Evolutionary conservation across 1,139 yeast genomes (phyloP), one percentile per base, ranked within the genome.

Genomic region (Diutina rugosa): DNA sequence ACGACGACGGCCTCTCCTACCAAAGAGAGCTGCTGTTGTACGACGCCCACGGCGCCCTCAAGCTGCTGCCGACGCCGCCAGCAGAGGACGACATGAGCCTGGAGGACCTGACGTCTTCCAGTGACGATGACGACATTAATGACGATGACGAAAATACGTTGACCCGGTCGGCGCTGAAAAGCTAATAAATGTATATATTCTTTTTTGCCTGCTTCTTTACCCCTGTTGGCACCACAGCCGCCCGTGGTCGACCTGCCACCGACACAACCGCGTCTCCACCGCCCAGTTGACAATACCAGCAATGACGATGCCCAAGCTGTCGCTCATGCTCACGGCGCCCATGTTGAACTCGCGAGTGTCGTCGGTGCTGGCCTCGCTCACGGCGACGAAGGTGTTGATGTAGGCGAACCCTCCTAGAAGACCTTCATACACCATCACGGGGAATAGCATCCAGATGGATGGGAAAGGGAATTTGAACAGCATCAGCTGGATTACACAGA

Each of bases 301-400:
- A 1, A 87, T 53, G 4, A 90, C 87, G 38, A 91, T 82, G 0
- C 98, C 98, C 28, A 87, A 82, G 14, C 96, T 86, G 67, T 93
- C 98, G 60, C 97, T 89, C 59, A 91, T 82, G 0, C 96, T 90
- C 0, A 90, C 96, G n/a, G 95, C 82, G 0, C 97, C 98, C 80
- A 93, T 80, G 6, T 95, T 84, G 66, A 91, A 90, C 65, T 93
- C 98, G 56, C 96, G 75, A 58, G 82, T 80, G 0, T 71, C 63
- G 16, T 72, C 66, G 0, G 80, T 71, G 0, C 83, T 77, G 1
- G 80, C 76, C 60, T 90, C 96, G 54, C 87, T 78, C 0, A 90
- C 93, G 16, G 82, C 75, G 74, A 86, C 74, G 64, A 89, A 93
- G 0, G 97, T 90, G 65, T 91, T 91, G 56, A 89, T 95, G 65